phyloP scores from a whole-genome alignment of 768 basidiomycete genomes.

The Candolleomyces eurysporus region DNA sequence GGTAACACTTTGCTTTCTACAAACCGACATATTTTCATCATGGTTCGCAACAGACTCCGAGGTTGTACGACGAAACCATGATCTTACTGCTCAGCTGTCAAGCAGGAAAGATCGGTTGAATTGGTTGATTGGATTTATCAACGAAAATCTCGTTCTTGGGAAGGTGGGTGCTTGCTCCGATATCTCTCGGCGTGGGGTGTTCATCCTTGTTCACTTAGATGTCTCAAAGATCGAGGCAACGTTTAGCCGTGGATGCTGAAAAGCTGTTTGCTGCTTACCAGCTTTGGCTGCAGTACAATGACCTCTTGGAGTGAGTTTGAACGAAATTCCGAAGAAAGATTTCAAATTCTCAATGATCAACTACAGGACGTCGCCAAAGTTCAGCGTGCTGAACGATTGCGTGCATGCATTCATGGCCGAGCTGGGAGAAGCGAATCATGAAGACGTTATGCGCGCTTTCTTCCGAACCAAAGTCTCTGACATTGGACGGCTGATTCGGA shows the following conservation, averaged over 20 bases:
- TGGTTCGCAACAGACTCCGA: slow-evolving; percentile 46
- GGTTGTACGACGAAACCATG: slow-evolving; percentile 72
- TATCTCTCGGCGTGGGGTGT: not conserved
- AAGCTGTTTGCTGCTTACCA: slow-evolving; percentile 79
- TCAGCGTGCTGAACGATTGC: slow-evolving; percentile 67
- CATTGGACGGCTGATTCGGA: slow-evolving; percentile 65
- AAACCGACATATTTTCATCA: not conserved
- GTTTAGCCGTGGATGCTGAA: slow-evolving; percentile 79
- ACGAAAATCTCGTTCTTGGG: slow-evolving; percentile 75
- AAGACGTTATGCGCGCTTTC: slow-evolving; percentile 82
- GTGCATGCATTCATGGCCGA: slow-evolving; percentile 69
- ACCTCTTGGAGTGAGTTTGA: slow-evolving; percentile 54
- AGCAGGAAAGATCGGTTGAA: slow-evolving; percentile 73
- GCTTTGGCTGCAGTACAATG: slow-evolving; percentile 78
- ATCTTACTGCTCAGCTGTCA: slow-evolving; percentile 74
- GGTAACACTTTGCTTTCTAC: not conserved
- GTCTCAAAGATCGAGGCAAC: slow-evolving; percentile 74
- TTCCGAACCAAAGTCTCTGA: slow-evolving; percentile 70
- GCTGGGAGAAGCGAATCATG: slow-evolving; percentile 50
- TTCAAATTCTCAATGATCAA: not conserved
- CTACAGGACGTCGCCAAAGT: slow-evolving; percentile 50
- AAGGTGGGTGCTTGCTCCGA: slow-evolving; percentile 50
- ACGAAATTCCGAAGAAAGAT: not conserved
- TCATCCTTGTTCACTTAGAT: slow-evolving; percentile 45
- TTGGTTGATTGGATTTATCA: slow-evolving; percentile 88